Conservation (phyloP, 305 asterid genomes). For the Plantago lanceolata region DNA sequence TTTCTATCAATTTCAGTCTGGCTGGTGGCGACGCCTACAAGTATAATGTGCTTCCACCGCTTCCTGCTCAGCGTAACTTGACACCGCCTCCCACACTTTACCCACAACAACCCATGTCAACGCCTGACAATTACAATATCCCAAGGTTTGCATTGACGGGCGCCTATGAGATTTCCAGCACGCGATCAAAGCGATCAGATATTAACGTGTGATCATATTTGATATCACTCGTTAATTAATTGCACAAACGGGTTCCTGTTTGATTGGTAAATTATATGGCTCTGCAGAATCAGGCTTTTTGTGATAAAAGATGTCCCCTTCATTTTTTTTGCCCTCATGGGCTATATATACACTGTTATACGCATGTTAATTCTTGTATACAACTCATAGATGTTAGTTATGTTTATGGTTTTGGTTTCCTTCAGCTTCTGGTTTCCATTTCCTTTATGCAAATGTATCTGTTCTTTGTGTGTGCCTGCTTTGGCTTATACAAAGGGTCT, state of each 20-base stretch:
- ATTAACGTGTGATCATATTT: conserved; percentile 56
- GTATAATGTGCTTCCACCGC: conserved; percentile 77
- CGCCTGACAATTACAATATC: conserved; percentile 72
- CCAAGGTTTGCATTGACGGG: conserved; percentile 50
- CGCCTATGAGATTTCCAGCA: conserved; percentile 43
- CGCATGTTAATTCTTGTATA: not conserved
- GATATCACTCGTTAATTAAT: conserved; percentile 5
- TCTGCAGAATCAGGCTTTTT: not conserved
- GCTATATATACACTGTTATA: not conserved
- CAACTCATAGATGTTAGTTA: not conserved
- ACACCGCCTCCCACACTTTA: conserved; percentile 95
- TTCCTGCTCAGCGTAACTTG: conserved; percentile 91
- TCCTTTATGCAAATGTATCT: not conserved
- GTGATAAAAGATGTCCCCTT: not conserved
- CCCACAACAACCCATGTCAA: conserved; percentile 93
- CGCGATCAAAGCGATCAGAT: conserved; percentile 80
- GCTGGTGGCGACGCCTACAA: conserved; percentile 50
- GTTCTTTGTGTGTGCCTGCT: not conserved
- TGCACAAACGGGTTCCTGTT: not conserved
- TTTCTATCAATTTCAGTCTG: conserved; percentile 35
- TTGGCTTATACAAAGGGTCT: not conserved
- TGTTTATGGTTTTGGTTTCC: not conserved
- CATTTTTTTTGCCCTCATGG: conserved; percentile 8
- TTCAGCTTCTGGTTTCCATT: too few species aligned
- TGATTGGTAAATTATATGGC: not conserved